Evolutionary conservation across 768 basidiomycete species (phyloP).

Genomic region (Termitomyces sp.): DNA sequence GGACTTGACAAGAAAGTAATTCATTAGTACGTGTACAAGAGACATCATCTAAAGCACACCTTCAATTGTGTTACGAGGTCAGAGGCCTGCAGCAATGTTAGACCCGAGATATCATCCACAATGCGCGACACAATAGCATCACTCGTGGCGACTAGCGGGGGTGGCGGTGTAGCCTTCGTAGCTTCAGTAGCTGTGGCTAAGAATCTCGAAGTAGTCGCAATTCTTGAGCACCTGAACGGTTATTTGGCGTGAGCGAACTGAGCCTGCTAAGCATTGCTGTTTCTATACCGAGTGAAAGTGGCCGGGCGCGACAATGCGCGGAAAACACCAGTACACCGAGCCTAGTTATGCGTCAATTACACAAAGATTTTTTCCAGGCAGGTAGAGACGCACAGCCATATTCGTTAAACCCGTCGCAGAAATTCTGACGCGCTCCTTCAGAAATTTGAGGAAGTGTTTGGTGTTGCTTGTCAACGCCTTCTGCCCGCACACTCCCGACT

Average conservation of each 20-base stretch:
- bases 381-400: conserved; percentile 37
- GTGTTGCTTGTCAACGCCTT: conserved; percentile 21
- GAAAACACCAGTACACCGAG: conserved; percentile 39
- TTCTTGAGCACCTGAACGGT: conserved; percentile 29
- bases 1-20: conserved; percentile 41
- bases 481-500: conserved; percentile 3
- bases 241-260: conserved; percentile 2
- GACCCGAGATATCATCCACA: conserved; percentile 86
- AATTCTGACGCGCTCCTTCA: conserved; percentile 16
- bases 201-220: conserved; percentile 42
- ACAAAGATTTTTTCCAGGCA: neutral
- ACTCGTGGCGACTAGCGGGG: conserved; percentile 29
- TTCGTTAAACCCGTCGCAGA: conserved; percentile 14
- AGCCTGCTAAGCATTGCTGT: conserved; percentile 8
- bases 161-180: conserved; percentile 34
- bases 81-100: conserved; percentile 91
- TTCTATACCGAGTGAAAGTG: conserved; percentile 28
- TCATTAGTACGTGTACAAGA: neutral
- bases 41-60: conserved; percentile 37
- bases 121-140: conserved; percentile 75
- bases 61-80: conserved; percentile 92
- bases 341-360: conserved; percentile 22
- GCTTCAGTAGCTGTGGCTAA: conserved; percentile 51
- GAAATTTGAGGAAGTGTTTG: conserved; percentile 35
- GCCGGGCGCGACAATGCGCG: conserved; percentile 38